These are phyloP conservation scores for Arthrobotrys conoides DNA, from an alignment of 2,329 filamentous ascomycete genomes.

Conservation along the genomic window DNA sequence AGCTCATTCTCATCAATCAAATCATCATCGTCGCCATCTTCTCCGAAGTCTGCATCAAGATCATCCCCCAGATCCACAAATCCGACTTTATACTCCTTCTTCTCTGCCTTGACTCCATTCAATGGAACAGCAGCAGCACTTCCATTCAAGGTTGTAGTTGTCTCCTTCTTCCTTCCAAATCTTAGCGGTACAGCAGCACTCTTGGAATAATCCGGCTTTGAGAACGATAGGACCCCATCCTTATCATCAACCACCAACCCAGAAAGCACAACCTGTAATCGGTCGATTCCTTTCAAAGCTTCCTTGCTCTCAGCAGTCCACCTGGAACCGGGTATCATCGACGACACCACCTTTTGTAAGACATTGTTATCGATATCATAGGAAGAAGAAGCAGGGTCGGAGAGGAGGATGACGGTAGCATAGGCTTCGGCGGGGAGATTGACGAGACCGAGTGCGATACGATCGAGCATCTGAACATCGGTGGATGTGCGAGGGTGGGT, in stretches of 20 bases:
- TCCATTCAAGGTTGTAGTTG: conserved; percentile 61
- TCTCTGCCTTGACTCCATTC: not conserved
- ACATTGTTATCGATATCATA: conserved; percentile 74
- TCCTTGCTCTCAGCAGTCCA: conserved; percentile 67
- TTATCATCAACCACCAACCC: conserved; percentile 72
- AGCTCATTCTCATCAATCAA: conserved; percentile 92
- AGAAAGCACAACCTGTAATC: conserved; percentile 85
- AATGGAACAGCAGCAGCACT: conserved; percentile 63
- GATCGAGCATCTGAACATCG: conserved; percentile 98
- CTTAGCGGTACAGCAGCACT: conserved; percentile 70
- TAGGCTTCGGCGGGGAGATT: conserved; percentile 83
- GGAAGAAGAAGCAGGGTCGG: conserved; percentile 73
- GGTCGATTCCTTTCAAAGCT: conserved; percentile 68
- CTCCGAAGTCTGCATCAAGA: conserved; percentile 71
- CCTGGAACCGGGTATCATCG: conserved; percentile 78
- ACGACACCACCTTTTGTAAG: conserved; percentile 72
- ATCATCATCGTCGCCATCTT: conserved; percentile 83
- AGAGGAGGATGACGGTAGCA: conserved; percentile 85
- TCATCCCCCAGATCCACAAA: conserved; percentile 79
- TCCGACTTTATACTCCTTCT: conserved; percentile 72
- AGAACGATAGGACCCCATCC: conserved; percentile 55
- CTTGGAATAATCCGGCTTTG: conserved; percentile 69
- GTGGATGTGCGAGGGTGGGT: conserved; percentile 78
- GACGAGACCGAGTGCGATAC: conserved; percentile 84
- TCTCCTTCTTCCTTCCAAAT: conserved; percentile 75